Evolutionary conservation across 768 basidiomycete species (phyloP), one percentile per base, ranked within the genome.

Genomic region (Vishniacozyma victoriae): DNA sequence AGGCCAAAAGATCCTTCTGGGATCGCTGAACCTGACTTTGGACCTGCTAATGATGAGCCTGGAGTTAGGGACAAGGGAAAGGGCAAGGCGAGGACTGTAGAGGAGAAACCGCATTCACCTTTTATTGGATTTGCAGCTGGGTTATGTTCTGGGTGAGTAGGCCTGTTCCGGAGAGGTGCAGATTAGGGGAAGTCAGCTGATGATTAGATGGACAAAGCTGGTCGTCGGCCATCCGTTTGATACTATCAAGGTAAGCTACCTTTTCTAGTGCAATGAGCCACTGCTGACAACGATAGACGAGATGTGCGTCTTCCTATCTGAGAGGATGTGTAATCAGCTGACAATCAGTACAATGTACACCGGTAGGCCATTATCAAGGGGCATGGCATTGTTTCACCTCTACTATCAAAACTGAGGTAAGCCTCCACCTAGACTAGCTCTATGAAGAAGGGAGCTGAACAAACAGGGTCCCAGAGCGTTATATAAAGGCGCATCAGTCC

Each of bases 61-160:
- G n/a, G n/a, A n/a, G n/a, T n/a, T n/a, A n/a, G 29, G n/a, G 29
- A 33, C n/a, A 33, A 33, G n/a, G 29, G 29, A 9, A 33, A 33
- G 29, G 29, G 29, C 29, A 33, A 33, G 29, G 29, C 9, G n/a
- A 33, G 9, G 9, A n/a, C n/a, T 33, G 29, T 9, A 9, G 29
- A n/a, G 29, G 13, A 42, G n/a, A 58, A 53, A 35, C 13, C 36
- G 33, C 64, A 67, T 47, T 51, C 48, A 41, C 60, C 60, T 11
- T 57, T 63, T 31, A 44, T 60, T 4, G 68, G 68, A 0, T 70
- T 70, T 46, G 64, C 65, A 15, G 68, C 68, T 14, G 68, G 68
- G 13, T 48, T 67, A n/a, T 60, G 53, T 18, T 67, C 64, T 16
- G 64, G 64, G 60, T 62, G 45, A 55, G 64, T 31, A 18, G 6